Percentiles rank a stretch among this genome's conserved stretches.
Evolutionary conservation across 169 alveolate genomes (phyloP).

Genomic region (Plasmodium gallinaceum): DNA sequence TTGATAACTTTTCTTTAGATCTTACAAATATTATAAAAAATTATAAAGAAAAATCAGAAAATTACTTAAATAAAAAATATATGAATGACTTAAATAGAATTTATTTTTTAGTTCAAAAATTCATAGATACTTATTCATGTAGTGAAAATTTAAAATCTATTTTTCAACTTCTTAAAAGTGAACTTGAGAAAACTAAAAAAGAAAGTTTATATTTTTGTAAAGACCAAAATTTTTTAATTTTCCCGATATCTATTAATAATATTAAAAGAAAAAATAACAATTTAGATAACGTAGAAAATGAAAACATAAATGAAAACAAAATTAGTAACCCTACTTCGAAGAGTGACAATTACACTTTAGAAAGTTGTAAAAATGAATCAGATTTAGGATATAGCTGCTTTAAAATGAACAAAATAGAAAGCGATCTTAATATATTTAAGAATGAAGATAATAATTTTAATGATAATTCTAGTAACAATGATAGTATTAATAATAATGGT

Average conservation of each 20-base stretch:
- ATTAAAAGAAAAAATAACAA: background rate
- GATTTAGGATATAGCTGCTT: no score
- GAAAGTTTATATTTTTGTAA: constrained; percentile 46
- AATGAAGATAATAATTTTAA: background rate
- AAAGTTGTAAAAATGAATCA: background rate
- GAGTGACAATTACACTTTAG: constrained; percentile 3
- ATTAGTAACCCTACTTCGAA: background rate
- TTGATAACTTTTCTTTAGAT: constrained; percentile 4
- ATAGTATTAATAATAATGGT: background rate
- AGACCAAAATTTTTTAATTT: constrained; percentile 31
- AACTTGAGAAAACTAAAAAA: constrained; percentile 46
- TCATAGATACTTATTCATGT: constrained; percentile 37
- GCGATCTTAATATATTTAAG: background rate
- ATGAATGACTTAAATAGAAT: constrained; percentile 43
- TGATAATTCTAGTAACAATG: background rate
- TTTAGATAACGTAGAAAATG: background rate
- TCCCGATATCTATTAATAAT: constrained; percentile 32
- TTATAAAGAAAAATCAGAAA: constrained; percentile 43
- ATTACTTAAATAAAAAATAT: constrained; percentile 36
- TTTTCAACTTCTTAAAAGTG: constrained; percentile 59
- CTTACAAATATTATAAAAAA: constrained; percentile 7
- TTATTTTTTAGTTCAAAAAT: constrained; percentile 21
- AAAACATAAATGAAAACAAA: constrained; percentile 10
- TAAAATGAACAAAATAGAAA: background rate
- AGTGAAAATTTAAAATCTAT: constrained; percentile 60